A percentile compares a stretch with the other conserved stretches of the same genome.
Conservation (phyloP, 1,284 basidiomycete species). For the Gastroboletus turbinatus region DNA sequence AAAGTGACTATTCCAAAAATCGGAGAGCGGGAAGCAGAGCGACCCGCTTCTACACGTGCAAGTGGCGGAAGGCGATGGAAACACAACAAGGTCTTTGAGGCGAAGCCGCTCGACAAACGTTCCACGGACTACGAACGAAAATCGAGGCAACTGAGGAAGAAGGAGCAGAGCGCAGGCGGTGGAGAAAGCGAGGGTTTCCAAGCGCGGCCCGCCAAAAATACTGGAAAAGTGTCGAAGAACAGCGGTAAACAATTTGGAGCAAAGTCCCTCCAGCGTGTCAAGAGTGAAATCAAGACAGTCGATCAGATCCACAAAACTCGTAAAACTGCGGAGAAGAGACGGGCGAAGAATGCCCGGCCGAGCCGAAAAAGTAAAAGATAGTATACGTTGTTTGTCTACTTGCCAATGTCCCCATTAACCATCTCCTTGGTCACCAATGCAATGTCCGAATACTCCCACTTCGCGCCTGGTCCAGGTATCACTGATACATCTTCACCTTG, state of each 20-base stretch:
- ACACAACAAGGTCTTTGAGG: constrained; percentile 58
- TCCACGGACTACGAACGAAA: constrained; percentile 72
- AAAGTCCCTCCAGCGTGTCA: constrained; percentile 63
- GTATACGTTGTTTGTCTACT: constrained; percentile 14
- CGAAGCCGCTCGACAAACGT: constrained; percentile 75
- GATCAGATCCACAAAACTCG: constrained; percentile 83
- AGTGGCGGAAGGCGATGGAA: constrained; percentile 59
- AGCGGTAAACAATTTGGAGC: constrained; percentile 48
- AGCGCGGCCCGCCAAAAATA: constrained; percentile 14
- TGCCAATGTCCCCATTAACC: background rate
- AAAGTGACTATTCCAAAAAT: constrained; percentile 73
- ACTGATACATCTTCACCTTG: constrained; percentile 49
- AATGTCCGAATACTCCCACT: constrained; percentile 67
- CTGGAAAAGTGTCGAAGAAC: constrained; percentile 28
- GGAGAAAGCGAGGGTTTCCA: constrained; percentile 21
- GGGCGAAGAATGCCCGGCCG: constrained; percentile 76
- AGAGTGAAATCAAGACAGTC: constrained; percentile 78
- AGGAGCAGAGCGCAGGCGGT: constrained; percentile 33
- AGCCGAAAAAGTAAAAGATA: constrained; percentile 51
- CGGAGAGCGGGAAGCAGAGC: constrained; percentile 62
- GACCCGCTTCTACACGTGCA: constrained; percentile 31
- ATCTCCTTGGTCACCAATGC: constrained; percentile 15
- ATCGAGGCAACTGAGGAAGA: constrained; percentile 58
- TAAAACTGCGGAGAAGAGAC: constrained; percentile 58
- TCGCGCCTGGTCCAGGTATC: constrained; percentile 61